Conservation (phyloP, 129 eudicot species). For the Rutidosis leptorrhynchoides region DNA sequence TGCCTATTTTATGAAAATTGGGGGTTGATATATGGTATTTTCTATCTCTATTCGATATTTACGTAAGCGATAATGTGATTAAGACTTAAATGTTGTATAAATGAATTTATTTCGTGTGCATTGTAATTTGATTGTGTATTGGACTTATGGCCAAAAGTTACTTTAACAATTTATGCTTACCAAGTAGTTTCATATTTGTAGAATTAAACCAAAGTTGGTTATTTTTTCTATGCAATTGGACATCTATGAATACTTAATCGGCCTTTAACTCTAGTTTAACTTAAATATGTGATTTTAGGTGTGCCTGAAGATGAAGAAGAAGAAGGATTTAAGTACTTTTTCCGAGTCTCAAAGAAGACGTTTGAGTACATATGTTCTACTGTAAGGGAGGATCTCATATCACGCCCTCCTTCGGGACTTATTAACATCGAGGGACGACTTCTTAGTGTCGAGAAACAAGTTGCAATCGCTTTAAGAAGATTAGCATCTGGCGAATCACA, state of each 20-base stretch:
- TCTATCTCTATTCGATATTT: too few species aligned
- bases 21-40: background rate
- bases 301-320: slow-evolving; percentile 70
- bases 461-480: slow-evolving; percentile 90
- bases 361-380: slow-evolving; percentile 85
- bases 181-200: slow-evolving; percentile 16
- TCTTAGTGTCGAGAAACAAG: slow-evolving; percentile 97
- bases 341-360: slow-evolving; percentile 76
- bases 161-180: too few species aligned
- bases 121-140: background rate
- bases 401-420: slow-evolving; percentile 96
- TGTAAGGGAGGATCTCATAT: slow-evolving; percentile 77
- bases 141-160: background rate
- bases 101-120: background rate
- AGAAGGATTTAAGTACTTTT: slow-evolving; percentile 81
- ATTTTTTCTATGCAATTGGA: background rate
- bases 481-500: slow-evolving; percentile 97
- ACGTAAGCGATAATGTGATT: background rate
- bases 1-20: background rate
- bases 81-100: background rate
- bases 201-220: background rate
- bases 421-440: slow-evolving; percentile 97
- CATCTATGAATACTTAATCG: background rate
- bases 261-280: background rate
- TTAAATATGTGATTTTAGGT: slow-evolving; percentile 41